Conservation (phyloP, 2,329 filamentous ascomycete genomes). For the Hortaea sp. region DNA sequence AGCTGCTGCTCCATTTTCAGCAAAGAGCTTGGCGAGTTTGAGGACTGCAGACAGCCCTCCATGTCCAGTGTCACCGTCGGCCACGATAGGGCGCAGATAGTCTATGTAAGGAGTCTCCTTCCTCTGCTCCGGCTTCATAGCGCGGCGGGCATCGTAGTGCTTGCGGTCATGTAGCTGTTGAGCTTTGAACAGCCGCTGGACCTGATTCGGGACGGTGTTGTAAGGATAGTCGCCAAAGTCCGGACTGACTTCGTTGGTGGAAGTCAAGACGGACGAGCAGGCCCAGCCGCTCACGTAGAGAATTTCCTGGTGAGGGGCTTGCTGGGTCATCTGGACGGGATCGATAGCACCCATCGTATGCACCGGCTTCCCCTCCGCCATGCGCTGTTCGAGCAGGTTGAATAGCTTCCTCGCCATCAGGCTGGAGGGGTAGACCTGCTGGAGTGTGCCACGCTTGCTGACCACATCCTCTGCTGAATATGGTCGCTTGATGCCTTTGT, state of each 20-base stretch:
- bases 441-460: slow-evolving; percentile 79
- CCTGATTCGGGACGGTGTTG: slow-evolving; percentile 97
- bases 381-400: slow-evolving; percentile 70
- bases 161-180: slow-evolving; percentile 96
- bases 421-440: slow-evolving; percentile 83
- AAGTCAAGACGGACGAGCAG: slow-evolving; percentile 84
- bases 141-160: slow-evolving; percentile 77
- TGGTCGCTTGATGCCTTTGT: slow-evolving; percentile 78
- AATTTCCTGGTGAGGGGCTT: slow-evolving; percentile 90
- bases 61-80: slow-evolving; percentile 91
- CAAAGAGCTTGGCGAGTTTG: slow-evolving; percentile 94
- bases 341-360: slow-evolving; percentile 98
- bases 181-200: slow-evolving; percentile 90
- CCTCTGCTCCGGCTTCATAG: slow-evolving; percentile 64
- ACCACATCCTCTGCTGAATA: slow-evolving; percentile 88
- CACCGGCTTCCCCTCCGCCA: slow-evolving; percentile 71
- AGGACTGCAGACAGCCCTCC: slow-evolving; percentile 86
- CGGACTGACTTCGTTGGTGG: slow-evolving; percentile 92
- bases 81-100: slow-evolving; percentile 88
- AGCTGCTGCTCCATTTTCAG: slow-evolving; percentile 89
- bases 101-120: slow-evolving; percentile 73
- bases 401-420: slow-evolving; percentile 94
- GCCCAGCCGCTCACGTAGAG: slow-evolving; percentile 97
- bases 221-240: slow-evolving; percentile 99
- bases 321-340: slow-evolving; percentile 98